phyloP scores from a whole-genome alignment of 2,329 filamentous ascomycete genomes.

The Plenodomus tracheiphilus region DNA sequence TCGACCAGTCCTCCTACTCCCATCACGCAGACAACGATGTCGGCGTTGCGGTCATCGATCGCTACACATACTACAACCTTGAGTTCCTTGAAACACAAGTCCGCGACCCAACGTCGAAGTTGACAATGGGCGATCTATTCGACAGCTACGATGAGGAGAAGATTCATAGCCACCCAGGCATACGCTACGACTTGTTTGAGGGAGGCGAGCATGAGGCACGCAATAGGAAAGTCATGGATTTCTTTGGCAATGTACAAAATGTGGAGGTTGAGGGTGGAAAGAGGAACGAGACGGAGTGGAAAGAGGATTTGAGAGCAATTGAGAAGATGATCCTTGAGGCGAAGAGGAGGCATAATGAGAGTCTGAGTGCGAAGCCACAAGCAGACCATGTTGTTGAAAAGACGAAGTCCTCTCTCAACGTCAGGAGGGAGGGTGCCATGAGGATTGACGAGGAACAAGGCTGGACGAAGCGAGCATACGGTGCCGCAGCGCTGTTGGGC shows the following conservation, averaged over 20 bases:
- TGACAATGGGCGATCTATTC: constrained; percentile 90
- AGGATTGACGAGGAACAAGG: constrained; percentile 42
- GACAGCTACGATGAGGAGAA: constrained; percentile 94
- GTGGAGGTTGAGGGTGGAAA: constrained; percentile 76
- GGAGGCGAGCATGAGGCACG: constrained; percentile 79
- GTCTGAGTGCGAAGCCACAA: constrained; percentile 22
- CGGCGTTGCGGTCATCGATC: constrained; percentile 95
- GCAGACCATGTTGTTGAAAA: constrained; percentile 29
- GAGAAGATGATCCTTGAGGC: constrained; percentile 62
- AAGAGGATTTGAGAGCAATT: constrained; percentile 76
- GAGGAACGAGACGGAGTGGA: constrained; percentile 51
- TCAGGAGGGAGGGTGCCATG: constrained; percentile 36
- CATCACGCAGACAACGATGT: constrained; percentile 98
- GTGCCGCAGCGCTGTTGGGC: constrained; percentile 44
- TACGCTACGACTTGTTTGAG: constrained; percentile 92
- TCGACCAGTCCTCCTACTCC: constrained; percentile 95
- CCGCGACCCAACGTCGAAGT: constrained; percentile 80
- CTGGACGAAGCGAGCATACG: constrained; percentile 47
- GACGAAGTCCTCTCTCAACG: constrained; percentile 14
- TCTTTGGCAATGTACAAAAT: constrained; percentile 97
- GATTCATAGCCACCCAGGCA: constrained; percentile 89
- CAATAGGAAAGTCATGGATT: constrained; percentile 85
- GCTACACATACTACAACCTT: constrained; percentile 98
- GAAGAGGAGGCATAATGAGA: constrained; percentile 46
- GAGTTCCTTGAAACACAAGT: constrained; percentile 94